Conservation (phyloP, 1,139 yeast genomes). For the Suhomyces kunorum region DNA sequence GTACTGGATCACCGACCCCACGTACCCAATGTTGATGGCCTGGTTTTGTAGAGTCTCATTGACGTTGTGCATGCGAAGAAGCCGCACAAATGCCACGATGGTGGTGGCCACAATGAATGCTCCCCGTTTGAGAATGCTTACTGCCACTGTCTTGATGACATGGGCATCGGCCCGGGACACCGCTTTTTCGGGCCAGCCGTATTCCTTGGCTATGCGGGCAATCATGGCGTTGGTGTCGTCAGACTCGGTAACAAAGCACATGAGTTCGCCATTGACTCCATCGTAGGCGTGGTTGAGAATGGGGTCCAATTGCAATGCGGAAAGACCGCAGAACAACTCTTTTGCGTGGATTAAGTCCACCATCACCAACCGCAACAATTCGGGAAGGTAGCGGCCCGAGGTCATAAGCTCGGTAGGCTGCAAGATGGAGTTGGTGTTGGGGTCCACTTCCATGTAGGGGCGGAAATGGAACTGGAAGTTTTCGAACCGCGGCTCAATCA, state of each 20-base stretch:
- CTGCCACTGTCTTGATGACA: conserved; percentile 30
- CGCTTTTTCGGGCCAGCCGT: conserved; percentile 24
- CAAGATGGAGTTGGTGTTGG: conserved; percentile 34
- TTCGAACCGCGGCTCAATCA: conserved; percentile 39
- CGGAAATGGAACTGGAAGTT: conserved; percentile 27
- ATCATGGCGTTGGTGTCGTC: conserved; percentile 26
- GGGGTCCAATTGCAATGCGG: conserved; percentile 8
- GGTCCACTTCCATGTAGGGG: conserved; percentile 39
- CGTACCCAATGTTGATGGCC: conserved; percentile 41
- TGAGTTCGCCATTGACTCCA: conserved; percentile 43
- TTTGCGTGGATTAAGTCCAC: conserved; percentile 32
- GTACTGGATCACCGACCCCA: conserved; percentile 44
- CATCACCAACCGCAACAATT: conserved; percentile 46
- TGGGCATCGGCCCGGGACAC: conserved; percentile 29
- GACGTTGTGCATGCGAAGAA: conserved; percentile 34
- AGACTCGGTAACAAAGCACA: conserved; percentile 40
- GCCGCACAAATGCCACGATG: conserved; percentile 38
- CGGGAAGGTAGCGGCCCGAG: conserved; percentile 59
- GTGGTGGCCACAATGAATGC: conserved; percentile 44
- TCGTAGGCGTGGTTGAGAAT: conserved; percentile 28
- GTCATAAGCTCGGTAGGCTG: conserved; percentile 59
- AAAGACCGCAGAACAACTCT: conserved; percentile 33
- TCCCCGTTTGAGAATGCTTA: conserved; percentile 38
- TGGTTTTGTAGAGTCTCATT: conserved; percentile 18
- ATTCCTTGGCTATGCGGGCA: conserved; percentile 23